phyloP scores from a whole-genome alignment of 164 flowering plant genomes.

The Macadamia integrifolia region DNA sequence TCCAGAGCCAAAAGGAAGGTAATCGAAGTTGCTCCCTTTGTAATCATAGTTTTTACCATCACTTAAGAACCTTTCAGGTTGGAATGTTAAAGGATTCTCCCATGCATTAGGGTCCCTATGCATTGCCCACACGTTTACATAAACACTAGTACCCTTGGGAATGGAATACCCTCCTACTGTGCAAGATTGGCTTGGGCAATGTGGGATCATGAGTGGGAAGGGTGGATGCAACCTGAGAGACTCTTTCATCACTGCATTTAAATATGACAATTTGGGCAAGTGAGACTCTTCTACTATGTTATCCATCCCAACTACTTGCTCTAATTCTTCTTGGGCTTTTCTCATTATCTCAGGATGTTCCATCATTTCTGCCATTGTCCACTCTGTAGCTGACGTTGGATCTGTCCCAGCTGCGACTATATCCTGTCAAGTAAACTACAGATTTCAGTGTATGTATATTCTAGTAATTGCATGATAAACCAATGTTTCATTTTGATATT shows the following conservation, averaged over 20 bases:
- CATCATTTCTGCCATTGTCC: neutral
- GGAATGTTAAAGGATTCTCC: neutral
- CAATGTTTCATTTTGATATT: too few relatives aligned
- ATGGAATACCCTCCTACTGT: neutral
- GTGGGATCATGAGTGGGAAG: neutral
- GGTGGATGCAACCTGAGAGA: neutral
- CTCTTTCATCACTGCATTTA: neutral
- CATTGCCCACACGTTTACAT: neutral
- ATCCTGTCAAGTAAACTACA: neutral
- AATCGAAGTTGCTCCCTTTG: slow-evolving; percentile 13
- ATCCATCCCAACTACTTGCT: neutral
- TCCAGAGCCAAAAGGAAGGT: slow-evolving; percentile 36
- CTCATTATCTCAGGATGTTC: neutral
- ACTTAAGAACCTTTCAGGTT: neutral
- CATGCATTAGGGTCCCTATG: too few relatives aligned
- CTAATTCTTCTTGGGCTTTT: neutral
- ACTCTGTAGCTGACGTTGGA: neutral
- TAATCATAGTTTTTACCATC: neutral
- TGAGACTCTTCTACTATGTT: neutral
- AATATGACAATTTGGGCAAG: too few relatives aligned
- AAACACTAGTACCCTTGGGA: neutral
- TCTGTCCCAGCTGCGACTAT: neutral
- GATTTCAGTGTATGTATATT: too few relatives aligned
- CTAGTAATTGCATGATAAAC: too few relatives aligned
- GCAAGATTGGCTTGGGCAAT: neutral